A percentile compares a stretch with the other conserved stretches of the same genome.
phyloP scores from a whole-genome alignment of 306 rosid species.

The Citrullus colocynthis region DNA sequence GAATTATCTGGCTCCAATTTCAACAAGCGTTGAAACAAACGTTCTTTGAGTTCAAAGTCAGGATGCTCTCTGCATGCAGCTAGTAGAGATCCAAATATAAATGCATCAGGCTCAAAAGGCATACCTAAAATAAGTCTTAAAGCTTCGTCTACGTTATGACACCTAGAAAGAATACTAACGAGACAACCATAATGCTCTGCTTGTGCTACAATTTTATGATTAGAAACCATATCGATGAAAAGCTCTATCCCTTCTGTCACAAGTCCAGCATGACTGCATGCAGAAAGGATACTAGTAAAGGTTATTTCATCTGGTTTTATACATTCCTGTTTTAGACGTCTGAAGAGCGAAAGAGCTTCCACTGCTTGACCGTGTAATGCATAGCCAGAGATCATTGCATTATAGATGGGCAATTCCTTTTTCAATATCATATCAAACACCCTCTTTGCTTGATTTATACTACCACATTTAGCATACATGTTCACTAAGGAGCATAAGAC shows the following conservation, averaged over 20 bases:
- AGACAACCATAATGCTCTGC: constrained; percentile 57
- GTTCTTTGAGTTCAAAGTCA: constrained; percentile 42
- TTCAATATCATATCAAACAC: constrained; percentile 30
- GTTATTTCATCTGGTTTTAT: constrained; percentile 49
- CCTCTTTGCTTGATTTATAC: constrained; percentile 29
- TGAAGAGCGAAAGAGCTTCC: constrained; percentile 42
- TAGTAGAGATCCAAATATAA: constrained; percentile 59
- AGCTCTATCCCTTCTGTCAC: constrained; percentile 47
- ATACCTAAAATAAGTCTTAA: constrained; percentile 31
- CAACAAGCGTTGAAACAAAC: constrained; percentile 32
- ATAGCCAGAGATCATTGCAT: constrained; percentile 63
- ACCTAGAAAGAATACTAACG: constrained; percentile 43
- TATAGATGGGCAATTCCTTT: constrained; percentile 44
- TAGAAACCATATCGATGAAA: constrained; percentile 49
- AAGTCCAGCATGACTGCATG: constrained; percentile 58
- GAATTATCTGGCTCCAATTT: constrained; percentile 60
- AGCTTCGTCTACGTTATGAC: constrained; percentile 58
- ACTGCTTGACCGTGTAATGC: constrained; percentile 62
- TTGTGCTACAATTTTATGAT: constrained; percentile 38
- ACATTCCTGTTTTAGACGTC: constrained; percentile 29
- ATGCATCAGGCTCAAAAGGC: constrained; percentile 64
- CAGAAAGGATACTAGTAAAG: constrained; percentile 44
- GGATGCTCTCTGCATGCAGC: constrained; percentile 44
- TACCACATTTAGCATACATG: constrained; percentile 84
- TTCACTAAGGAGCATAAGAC: constrained; percentile 33